Percentiles rank a stretch among this genome's conserved stretches.
Evolutionary conservation across 202 grass and related monocot species (phyloP).

Genomic region (Musa balbisiana): DNA sequence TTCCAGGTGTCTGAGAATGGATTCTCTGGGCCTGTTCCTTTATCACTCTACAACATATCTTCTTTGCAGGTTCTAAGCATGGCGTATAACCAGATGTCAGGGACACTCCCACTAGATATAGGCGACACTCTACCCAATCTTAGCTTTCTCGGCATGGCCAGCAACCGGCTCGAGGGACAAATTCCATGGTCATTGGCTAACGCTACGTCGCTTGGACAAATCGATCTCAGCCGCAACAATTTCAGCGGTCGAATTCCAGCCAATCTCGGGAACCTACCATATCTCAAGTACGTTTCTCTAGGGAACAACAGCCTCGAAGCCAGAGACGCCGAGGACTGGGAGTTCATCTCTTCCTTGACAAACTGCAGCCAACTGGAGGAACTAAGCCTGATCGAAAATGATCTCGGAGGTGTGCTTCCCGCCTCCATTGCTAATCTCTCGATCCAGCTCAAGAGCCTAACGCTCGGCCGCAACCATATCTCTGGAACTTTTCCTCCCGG

Average conservation of each 20-base stretch:
- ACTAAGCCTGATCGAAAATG: constrained; percentile 8
- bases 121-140: constrained; percentile 36
- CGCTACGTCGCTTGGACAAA: not conserved
- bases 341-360: constrained; percentile 31
- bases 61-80: not conserved
- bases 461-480: constrained; percentile 20
- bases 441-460: not conserved
- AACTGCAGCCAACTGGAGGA: constrained; percentile 24
- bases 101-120: constrained; percentile 18
- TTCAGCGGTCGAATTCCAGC: constrained; percentile 17
- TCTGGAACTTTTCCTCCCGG: constrained; percentile 22
- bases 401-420: constrained; percentile 25
- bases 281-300: constrained; percentile 22
- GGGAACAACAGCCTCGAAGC: constrained; percentile 22
- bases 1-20: constrained; percentile 13
- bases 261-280: constrained; percentile 26
- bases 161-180: constrained; percentile 28
- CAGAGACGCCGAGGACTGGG: not conserved
- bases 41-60: constrained; percentile 23
- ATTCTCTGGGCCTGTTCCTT: constrained; percentile 17
- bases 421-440: constrained; percentile 24
- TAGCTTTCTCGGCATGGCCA: not conserved
- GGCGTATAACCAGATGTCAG: constrained; percentile 11
- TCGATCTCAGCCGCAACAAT: constrained; percentile 18
- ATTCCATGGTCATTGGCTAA: constrained; percentile 46